A percentile compares a stretch with the other conserved stretches of the same genome.
Conservation (phyloP, 352 stramenopile species). For the Globisporangium spiculum region DNA sequence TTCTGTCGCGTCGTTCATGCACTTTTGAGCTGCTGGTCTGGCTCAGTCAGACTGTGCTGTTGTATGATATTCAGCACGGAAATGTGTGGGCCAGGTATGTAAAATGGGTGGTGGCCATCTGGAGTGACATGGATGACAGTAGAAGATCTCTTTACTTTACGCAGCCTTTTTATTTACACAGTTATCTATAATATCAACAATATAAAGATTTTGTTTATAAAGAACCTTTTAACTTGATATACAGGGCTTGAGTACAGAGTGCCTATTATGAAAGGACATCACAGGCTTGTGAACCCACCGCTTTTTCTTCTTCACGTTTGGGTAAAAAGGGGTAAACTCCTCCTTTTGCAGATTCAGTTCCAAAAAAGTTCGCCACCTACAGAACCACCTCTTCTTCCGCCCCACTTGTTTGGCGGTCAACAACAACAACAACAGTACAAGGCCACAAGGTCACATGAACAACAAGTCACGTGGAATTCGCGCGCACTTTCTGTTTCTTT, state of each 20-base stretch:
- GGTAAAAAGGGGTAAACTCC: neutral
- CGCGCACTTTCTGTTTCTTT: neutral
- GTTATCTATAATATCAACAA: neutral
- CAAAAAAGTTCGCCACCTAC: conserved; percentile 1
- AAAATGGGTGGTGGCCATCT: neutral
- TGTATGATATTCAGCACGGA: neutral
- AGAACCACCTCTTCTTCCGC: neutral
- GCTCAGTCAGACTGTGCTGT: neutral
- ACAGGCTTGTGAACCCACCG: neutral
- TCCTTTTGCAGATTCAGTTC: neutral
- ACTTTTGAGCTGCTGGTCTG: neutral
- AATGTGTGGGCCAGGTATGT: neutral
- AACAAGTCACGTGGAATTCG: neutral
- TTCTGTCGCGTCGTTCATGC: neutral
- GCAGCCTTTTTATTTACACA: neutral
- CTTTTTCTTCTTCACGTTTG: neutral
- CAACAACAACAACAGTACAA: neutral
- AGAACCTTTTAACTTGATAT: neutral
- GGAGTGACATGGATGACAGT: neutral
- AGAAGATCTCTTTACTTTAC: neutral
- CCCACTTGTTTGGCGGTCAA: neutral
- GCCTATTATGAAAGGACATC: neutral
- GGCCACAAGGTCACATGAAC: neutral
- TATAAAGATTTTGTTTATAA: no score
- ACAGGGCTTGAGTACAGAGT: neutral